Conservation (phyloP, 2,329 filamentous ascomycete genomes). For the Stachybotrys elegans region DNA sequence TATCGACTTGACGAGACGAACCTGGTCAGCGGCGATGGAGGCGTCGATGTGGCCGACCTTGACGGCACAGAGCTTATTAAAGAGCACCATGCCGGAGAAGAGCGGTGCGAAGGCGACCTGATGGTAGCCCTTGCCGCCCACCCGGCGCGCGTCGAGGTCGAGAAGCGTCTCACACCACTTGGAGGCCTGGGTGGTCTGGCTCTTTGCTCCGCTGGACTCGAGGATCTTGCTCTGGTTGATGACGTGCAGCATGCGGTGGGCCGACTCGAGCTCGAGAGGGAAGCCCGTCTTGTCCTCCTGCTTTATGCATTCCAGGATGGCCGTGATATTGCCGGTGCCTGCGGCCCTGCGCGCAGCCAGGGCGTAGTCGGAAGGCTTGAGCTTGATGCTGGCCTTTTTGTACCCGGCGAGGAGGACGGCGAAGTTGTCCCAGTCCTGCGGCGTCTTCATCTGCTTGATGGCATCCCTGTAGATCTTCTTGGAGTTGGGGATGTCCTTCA, state of each 20-base stretch:
- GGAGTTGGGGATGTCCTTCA: slow-evolving; percentile 37
- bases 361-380: slow-evolving; percentile 27
- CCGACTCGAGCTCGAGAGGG: slow-evolving; percentile 35
- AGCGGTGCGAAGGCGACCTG: slow-evolving; percentile 18
- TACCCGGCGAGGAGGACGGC: slow-evolving; percentile 46
- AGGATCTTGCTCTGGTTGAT: slow-evolving; percentile 33
- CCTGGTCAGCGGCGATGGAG: too few species aligned
- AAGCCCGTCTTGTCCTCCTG: slow-evolving; percentile 38
- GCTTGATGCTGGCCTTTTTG: slow-evolving; percentile 33
- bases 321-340: slow-evolving; percentile 32
- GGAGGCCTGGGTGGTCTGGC: slow-evolving; percentile 35
- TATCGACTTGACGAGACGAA: too few species aligned
- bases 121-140: slow-evolving; percentile 24
- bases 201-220: slow-evolving; percentile 25
- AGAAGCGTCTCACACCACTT: slow-evolving; percentile 42
- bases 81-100: slow-evolving; percentile 25
- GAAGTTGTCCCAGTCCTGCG: slow-evolving; percentile 48
- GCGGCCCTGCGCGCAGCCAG: slow-evolving; percentile 38
- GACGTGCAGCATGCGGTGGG: slow-evolving; percentile 20
- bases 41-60: too few species aligned
- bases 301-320: slow-evolving; percentile 46
- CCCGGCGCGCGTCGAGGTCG: slow-evolving; percentile 41
- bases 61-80: slow-evolving; percentile 19
- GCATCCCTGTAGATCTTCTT: slow-evolving; percentile 30
- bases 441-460: slow-evolving; percentile 40